These are phyloP conservation scores for Colletotrichum brevisporum DNA, from an alignment of 2,329 filamentous ascomycete species.

Conservation along the genomic window DNA sequence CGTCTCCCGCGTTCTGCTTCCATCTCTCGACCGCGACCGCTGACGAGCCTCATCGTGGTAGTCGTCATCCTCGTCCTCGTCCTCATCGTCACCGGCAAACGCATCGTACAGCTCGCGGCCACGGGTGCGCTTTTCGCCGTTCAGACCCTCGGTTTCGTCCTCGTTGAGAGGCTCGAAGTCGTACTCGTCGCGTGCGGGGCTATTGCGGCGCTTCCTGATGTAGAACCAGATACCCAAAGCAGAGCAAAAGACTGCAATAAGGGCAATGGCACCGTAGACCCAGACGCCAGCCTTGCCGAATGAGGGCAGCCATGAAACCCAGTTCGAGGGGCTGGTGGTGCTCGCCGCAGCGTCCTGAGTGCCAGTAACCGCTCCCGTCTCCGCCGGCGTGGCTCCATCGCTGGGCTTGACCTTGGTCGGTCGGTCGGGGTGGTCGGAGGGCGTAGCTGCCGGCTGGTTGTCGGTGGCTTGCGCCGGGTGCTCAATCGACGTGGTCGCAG, in stretches of 20 bases:
- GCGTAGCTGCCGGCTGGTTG: slow-evolving; percentile 59
- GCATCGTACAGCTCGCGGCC: slow-evolving; percentile 97
- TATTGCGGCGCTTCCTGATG: slow-evolving; percentile 83
- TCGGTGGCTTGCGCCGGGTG: slow-evolving; percentile 59
- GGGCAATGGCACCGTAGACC: slow-evolving; percentile 89
- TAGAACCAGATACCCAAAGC: slow-evolving; percentile 87
- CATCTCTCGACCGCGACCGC: slow-evolving; percentile 42
- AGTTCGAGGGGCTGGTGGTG: slow-evolving; percentile 74
- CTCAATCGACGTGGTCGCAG: slow-evolving; percentile 74
- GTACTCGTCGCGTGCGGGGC: slow-evolving; percentile 84
- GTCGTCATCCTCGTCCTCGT: slow-evolving; percentile 67
- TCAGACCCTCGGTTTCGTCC: slow-evolving; percentile 76
- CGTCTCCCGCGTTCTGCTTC: slow-evolving; percentile 35
- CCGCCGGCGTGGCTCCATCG: slow-evolving; percentile 48
- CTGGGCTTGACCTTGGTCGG: slow-evolving; percentile 66
- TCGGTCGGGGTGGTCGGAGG: slow-evolving; percentile 76
- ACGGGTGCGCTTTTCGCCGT: slow-evolving; percentile 68
- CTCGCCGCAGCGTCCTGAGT: slow-evolving; percentile 52
- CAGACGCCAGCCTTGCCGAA: slow-evolving; percentile 92
- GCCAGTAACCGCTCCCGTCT: slow-evolving; percentile 49
- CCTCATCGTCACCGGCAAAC: slow-evolving; percentile 90
- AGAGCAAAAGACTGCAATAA: slow-evolving; percentile 87
- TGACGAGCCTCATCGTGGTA: slow-evolving; percentile 48
- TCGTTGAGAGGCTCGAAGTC: slow-evolving; percentile 95
- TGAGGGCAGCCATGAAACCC: slow-evolving; percentile 89